Percentiles rank a stretch among this genome's conserved stretches.
Conservation (phyloP, 2,329 filamentous ascomycete species). For the Fusarium sp. region DNA sequence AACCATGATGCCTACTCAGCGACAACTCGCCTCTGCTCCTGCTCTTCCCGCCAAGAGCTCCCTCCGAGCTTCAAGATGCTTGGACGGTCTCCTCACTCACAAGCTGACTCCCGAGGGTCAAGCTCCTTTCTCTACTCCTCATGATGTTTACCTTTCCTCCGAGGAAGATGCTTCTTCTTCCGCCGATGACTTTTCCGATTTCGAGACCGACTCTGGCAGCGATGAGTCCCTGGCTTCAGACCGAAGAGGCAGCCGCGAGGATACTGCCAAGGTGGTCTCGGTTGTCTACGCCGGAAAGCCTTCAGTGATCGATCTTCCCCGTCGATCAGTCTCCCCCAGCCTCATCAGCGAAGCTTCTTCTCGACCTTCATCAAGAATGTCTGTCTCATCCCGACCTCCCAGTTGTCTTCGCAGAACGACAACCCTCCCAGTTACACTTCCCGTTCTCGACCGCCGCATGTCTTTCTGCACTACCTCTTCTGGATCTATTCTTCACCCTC, state of each 20-base stretch:
- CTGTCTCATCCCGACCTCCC: constrained; percentile 32
- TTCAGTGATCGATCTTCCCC: constrained; percentile 63
- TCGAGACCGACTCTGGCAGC: constrained; percentile 60
- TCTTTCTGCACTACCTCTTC: constrained; percentile 51
- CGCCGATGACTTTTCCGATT: constrained; percentile 69
- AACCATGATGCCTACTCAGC: constrained; percentile 47
- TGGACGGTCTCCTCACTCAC: constrained; percentile 47
- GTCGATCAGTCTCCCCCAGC: constrained; percentile 58
- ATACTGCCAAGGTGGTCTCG: constrained; percentile 68
- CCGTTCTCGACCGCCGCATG: constrained; percentile 48
- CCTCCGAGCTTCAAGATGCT: constrained; percentile 58
- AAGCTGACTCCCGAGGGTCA: constrained; percentile 49
- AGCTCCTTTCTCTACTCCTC: constrained; percentile 55
- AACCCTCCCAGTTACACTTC: constrained; percentile 51
- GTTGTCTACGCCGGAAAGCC: constrained; percentile 71
- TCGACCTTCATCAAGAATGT: constrained; percentile 40
- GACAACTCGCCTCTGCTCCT: constrained; percentile 50
- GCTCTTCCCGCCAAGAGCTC: constrained; percentile 63
- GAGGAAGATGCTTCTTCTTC: constrained; percentile 74
- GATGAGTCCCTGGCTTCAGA: constrained; percentile 47
- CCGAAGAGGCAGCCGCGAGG: constrained; percentile 61
- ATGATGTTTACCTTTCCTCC: constrained; percentile 72
- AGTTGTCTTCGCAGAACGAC: constrained; percentile 46
- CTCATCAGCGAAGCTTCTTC: constrained; percentile 47
- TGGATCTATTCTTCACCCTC: constrained; percentile 50